Conservation (phyloP, 805 yeast species). For the Wickerhamomyces chambardii region DNA sequence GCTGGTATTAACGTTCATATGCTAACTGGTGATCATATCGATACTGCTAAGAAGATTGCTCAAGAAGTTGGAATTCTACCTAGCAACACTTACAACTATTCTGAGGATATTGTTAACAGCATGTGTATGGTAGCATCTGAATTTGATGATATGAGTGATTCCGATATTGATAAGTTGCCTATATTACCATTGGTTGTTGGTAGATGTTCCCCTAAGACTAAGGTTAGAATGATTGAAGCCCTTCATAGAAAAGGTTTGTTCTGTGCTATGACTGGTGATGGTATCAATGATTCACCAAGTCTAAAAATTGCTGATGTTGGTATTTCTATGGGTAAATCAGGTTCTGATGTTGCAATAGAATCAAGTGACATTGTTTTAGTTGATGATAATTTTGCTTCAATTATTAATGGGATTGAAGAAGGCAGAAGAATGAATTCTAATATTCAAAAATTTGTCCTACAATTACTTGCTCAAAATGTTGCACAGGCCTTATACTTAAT, state of each 20-base stretch:
- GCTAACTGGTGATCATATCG: constrained; percentile 79
- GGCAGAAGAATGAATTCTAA: constrained; percentile 75
- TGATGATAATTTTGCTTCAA: constrained; percentile 75
- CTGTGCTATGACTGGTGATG: constrained; percentile 82
- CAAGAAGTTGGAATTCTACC: constrained; percentile 76
- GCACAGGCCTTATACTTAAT: constrained; percentile 61
- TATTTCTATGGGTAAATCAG: constrained; percentile 77
- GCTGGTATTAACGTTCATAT: constrained; percentile 77
- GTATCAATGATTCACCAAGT: constrained; percentile 76
- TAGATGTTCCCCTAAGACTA: constrained; percentile 76
- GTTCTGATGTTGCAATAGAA: constrained; percentile 81
- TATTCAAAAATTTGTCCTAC: constrained; percentile 71
- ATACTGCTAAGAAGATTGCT: constrained; percentile 73
- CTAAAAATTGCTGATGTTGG: constrained; percentile 74
- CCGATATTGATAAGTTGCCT: constrained; percentile 52
- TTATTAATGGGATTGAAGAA: constrained; percentile 70
- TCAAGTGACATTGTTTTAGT: constrained; percentile 70
- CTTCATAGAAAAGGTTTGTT: constrained; percentile 51
- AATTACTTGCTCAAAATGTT: constrained; percentile 63
- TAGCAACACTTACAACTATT: constrained; percentile 43
- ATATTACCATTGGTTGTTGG: constrained; percentile 73
- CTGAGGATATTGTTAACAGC: constrained; percentile 44
- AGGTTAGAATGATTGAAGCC: constrained; percentile 76
- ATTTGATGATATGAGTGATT: constrained; percentile 56
- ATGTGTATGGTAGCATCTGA: constrained; percentile 75